phyloP scores from a whole-genome alignment of 805 yeast genomes.

The Suhomyces sp. region DNA sequence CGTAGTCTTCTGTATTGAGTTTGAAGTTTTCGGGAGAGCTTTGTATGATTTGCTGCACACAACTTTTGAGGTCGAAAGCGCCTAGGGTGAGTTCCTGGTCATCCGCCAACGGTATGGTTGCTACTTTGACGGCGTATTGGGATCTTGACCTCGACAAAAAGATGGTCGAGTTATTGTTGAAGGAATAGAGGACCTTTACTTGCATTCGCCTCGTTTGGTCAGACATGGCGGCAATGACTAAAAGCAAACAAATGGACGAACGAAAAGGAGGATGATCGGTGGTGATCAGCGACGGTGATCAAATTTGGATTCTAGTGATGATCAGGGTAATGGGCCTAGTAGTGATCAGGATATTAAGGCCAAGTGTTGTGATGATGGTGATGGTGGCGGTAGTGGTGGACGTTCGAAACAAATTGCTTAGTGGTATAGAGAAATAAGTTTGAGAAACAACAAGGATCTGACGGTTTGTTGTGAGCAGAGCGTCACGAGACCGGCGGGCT shows the following conservation, averaged over 20 bases:
- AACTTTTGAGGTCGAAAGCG: slow-evolving; percentile 39
- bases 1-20: slow-evolving; percentile 38
- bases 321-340: not conserved
- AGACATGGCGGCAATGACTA: slow-evolving; percentile 12
- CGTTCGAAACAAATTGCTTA: not conserved
- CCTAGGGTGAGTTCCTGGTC: slow-evolving; percentile 33
- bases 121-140: slow-evolving; percentile 35
- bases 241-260: not conserved
- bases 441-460: not conserved
- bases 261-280: not conserved
- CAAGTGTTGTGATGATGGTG: not conserved
- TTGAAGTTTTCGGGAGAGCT: slow-evolving; percentile 44
- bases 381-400: not conserved
- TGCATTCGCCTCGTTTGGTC: slow-evolving; percentile 38
- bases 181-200: slow-evolving; percentile 44
- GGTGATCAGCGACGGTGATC: not conserved
- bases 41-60: slow-evolving; percentile 36
- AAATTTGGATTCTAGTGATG: not conserved
- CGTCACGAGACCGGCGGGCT: slow-evolving; percentile 1
- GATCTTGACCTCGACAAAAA: slow-evolving; percentile 38
- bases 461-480: not conserved
- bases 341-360: not conserved
- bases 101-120: slow-evolving; percentile 31
- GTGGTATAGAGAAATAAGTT: not conserved
- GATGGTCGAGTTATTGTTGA: slow-evolving; percentile 42